These are phyloP conservation scores for Mrakiaceae sp. DNA, from an alignment of 1,284 basidiomycete species.

Conservation along the genomic window DNA sequence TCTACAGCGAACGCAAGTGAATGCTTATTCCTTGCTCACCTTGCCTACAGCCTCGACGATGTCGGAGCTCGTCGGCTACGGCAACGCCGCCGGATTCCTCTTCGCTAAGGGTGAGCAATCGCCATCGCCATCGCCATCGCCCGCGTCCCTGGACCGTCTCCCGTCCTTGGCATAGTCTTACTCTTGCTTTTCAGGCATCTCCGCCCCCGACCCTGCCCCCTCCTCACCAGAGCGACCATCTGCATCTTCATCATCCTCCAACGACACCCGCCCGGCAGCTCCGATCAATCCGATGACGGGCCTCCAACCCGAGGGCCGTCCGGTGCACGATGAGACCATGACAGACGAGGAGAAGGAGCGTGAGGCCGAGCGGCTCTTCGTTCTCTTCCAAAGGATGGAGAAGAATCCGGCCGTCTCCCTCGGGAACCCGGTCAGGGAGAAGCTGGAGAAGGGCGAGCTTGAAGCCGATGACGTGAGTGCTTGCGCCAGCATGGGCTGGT, in stretches of 20 bases:
- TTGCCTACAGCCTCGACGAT: conserved; percentile 47
- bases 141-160: conserved; percentile 30
- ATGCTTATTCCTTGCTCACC: not conserved
- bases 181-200: not conserved
- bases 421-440: conserved; percentile 54
- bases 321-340: conserved; percentile 42
- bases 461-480: conserved; percentile 19
- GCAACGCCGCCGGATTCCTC: conserved; percentile 81
- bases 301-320: conserved; percentile 37
- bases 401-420: conserved; percentile 41
- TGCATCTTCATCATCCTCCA: not conserved
- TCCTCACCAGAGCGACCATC: not conserved
- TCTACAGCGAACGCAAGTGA: not conserved
- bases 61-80: conserved; percentile 70
- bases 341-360: conserved; percentile 81
- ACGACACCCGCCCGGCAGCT: not conserved
- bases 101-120: conserved; percentile 57
- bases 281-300: conserved; percentile 73
- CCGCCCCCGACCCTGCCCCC: conserved; percentile 18
- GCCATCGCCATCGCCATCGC: conserved; percentile 33
- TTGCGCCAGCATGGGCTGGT: too few relatives aligned
- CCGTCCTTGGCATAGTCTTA: conserved; percentile 18
- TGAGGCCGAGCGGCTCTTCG: conserved; percentile 80
- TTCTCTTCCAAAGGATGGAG: conserved; percentile 76
- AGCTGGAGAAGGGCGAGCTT: conserved; percentile 48